Evolutionary conservation across 345 rosid genomes (phyloP).

Genomic region (Populus nigra): DNA sequence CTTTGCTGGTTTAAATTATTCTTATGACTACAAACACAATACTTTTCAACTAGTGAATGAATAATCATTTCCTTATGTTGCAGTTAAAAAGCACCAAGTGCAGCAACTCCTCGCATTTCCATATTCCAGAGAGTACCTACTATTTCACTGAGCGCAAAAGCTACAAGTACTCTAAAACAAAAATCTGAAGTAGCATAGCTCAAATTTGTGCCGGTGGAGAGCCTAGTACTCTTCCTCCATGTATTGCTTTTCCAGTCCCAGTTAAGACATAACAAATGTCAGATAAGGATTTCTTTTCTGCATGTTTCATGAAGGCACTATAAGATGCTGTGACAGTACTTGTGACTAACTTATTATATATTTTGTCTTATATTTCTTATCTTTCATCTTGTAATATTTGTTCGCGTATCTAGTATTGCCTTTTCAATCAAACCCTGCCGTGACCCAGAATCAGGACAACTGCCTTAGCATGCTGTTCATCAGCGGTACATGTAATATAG

Average conservation of each 20-base stretch:
- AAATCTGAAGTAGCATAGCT: constrained; percentile 11
- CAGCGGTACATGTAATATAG: too few species aligned
- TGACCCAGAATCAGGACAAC: too few species aligned
- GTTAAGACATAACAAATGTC: constrained; percentile 18
- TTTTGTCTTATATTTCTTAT: neutral
- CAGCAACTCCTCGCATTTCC: neutral
- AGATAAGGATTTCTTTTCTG: constrained; percentile 17
- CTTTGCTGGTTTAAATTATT: neutral
- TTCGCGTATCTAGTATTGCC: neutral
- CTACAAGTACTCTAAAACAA: constrained; percentile 1
- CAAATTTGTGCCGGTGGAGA: constrained; percentile 15
- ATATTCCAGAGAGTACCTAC: constrained; percentile 8
- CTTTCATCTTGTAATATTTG: neutral
- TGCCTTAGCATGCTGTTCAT: too few species aligned
- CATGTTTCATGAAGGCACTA: neutral
- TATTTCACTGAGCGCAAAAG: constrained; percentile 5
- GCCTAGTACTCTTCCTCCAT: neutral
- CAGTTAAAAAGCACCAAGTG: constrained; percentile 18
- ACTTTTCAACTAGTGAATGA: neutral
- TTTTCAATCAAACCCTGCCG: too few species aligned
- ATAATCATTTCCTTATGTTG: neutral
- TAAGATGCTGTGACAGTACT: neutral
- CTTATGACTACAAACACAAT: neutral
- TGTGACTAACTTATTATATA: neutral
- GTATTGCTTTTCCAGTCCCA: constrained; percentile 4